These are phyloP conservation scores for Lentinus brumalis DNA, from an alignment of 768 basidiomycete genomes.

Conservation along the genomic window DNA sequence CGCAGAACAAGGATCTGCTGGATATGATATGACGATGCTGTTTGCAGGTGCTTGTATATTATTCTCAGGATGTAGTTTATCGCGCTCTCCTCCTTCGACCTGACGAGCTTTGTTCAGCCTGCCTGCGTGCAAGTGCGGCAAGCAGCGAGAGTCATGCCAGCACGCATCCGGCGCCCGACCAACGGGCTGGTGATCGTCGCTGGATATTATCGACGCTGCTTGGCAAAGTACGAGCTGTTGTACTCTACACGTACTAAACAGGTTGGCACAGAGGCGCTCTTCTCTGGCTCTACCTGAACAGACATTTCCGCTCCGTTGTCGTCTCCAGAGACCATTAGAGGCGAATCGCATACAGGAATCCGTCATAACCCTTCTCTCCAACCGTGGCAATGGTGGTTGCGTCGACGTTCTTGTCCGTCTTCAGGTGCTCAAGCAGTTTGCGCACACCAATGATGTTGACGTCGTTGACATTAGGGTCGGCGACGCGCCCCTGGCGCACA, in stretches of 20 bases:
- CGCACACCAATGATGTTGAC: constrained; percentile 48
- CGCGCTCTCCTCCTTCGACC: too few relatives aligned
- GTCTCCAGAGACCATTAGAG: background rate
- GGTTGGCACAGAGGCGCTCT: too few relatives aligned
- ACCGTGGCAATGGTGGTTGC: constrained; percentile 39
- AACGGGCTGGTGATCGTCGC: too few relatives aligned
- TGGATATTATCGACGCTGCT: too few relatives aligned
- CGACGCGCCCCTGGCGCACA: constrained; percentile 50
- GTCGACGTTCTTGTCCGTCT: constrained; percentile 47
- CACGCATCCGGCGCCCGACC: too few relatives aligned
- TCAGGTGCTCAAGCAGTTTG: constrained; percentile 44
- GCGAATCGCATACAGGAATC: constrained; percentile 29
- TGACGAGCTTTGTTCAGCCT: too few relatives aligned
- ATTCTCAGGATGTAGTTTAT: constrained; percentile 40
- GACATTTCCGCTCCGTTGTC: too few relatives aligned
- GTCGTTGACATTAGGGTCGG: constrained; percentile 32
- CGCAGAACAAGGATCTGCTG: constrained; percentile 66
- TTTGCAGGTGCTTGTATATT: constrained; percentile 14
- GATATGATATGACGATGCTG: constrained; percentile 14
- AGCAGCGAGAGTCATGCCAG: too few relatives aligned
- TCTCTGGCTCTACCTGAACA: too few relatives aligned
- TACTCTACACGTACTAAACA: too few relatives aligned
- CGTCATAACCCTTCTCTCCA: constrained; percentile 36
- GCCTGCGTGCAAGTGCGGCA: too few relatives aligned
- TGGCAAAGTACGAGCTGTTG: too few relatives aligned